These are phyloP conservation scores for Trypanosoma congolense DNA, from an alignment of 208 protist genomes.

Conservation along the genomic window DNA sequence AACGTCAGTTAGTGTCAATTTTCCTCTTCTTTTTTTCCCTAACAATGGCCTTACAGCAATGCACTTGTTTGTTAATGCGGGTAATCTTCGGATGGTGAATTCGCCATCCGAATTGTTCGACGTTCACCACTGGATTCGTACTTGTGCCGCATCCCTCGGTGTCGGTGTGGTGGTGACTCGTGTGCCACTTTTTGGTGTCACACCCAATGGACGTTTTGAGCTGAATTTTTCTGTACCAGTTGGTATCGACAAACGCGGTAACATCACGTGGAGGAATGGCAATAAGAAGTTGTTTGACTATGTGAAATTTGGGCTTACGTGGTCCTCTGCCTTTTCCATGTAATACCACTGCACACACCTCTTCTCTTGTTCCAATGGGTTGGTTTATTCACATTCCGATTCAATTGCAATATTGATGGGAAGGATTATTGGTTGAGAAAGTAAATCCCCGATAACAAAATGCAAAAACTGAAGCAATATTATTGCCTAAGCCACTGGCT, in stretches of 20 bases:
- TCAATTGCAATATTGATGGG: no score
- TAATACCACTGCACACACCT: constrained; percentile 24
- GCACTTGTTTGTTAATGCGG: constrained; percentile 83
- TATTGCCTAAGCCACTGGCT: no score
- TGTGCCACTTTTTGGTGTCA: constrained; percentile 73
- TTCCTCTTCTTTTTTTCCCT: constrained; percentile 74
- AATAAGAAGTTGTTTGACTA: constrained; percentile 63
- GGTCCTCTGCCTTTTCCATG: constrained; percentile 72
- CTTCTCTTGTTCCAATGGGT: constrained; percentile 1
- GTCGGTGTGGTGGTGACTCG: constrained; percentile 74
- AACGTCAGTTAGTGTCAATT: constrained; percentile 72
- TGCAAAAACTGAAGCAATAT: no score
- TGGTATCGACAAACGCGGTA: constrained; percentile 48
- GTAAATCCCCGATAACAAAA: no score
- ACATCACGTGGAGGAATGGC: constrained; percentile 50
- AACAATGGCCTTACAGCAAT: constrained; percentile 77
- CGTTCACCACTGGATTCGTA: constrained; percentile 43
- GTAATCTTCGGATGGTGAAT: constrained; percentile 62
- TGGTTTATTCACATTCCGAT: no score
- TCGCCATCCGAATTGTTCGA: constrained; percentile 38
- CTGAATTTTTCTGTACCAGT: constrained; percentile 73
- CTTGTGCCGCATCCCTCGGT: constrained; percentile 68
- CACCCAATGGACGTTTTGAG: constrained; percentile 76
- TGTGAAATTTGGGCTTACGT: constrained; percentile 75
- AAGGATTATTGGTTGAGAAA: no score